Percentiles rank a stretch among this genome's conserved stretches.
These are phyloP conservation scores for Solanum tarijense DNA, from an alignment of 257 asterid species.

Conservation along the genomic window DNA sequence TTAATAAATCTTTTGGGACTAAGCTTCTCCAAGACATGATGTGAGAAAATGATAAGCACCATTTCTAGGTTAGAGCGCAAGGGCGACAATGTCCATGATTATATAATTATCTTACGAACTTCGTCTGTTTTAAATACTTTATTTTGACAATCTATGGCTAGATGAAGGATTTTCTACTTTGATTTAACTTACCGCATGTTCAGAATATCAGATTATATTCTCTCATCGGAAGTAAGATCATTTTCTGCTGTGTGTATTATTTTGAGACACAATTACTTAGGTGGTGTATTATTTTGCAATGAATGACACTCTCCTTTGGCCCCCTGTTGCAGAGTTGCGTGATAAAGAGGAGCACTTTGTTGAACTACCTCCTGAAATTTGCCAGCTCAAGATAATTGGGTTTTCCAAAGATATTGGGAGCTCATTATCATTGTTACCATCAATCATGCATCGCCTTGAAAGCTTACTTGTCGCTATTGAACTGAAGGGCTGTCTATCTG, in stretches of 20 bases:
- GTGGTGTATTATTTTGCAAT: neutral
- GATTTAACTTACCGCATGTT: neutral
- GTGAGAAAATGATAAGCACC: neutral
- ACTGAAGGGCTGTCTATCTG: conserved; percentile 51
- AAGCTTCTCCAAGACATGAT: neutral
- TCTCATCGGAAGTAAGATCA: neutral
- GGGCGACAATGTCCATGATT: neutral
- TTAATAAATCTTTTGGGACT: neutral
- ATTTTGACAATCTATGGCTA: neutral
- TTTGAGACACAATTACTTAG: neutral
- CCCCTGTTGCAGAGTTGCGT: conserved; percentile 33
- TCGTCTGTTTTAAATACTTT: neutral
- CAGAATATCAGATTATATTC: neutral
- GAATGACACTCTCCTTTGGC: neutral
- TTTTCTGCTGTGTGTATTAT: neutral
- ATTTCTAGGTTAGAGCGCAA: neutral
- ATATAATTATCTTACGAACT: neutral
- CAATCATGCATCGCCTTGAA: conserved; percentile 89
- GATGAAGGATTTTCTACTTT: neutral
- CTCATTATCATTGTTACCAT: conserved; percentile 82
- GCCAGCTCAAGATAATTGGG: conserved; percentile 86
- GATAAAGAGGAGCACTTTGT: conserved; percentile 84
- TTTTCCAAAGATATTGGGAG: conserved; percentile 97
- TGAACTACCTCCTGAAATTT: conserved; percentile 90
- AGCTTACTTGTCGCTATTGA: conserved; percentile 83